Conservation (phyloP, 2,329 filamentous ascomycete genomes). For the Fusarium sulawesiense region DNA sequence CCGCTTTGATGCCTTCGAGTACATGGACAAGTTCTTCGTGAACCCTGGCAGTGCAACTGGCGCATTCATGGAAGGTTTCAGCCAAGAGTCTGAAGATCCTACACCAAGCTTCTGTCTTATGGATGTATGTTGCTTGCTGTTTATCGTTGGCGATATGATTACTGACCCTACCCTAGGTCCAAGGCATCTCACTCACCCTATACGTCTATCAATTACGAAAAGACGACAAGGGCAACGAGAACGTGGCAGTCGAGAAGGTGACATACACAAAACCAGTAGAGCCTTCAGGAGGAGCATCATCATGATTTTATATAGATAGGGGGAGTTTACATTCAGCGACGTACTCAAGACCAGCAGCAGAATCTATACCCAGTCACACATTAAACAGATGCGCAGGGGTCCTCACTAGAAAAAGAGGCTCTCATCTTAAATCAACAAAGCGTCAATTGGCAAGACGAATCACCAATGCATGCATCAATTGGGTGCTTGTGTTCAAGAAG, state of each 20-base stretch:
- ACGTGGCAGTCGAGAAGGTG: constrained; percentile 86
- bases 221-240: constrained; percentile 80
- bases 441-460: constrained; percentile 33
- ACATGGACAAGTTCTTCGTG: constrained; percentile 80
- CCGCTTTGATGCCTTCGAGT: constrained; percentile 76
- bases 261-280: constrained; percentile 83
- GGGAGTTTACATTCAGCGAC: constrained; percentile 33
- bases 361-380: constrained; percentile 45
- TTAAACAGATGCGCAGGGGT: constrained; percentile 20
- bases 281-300: constrained; percentile 63
- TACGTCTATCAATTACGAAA: constrained; percentile 92
- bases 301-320: constrained; percentile 35
- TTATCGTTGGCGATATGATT: background rate
- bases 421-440: constrained; percentile 36
- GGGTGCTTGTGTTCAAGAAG: constrained; percentile 28
- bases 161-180: constrained; percentile 70
- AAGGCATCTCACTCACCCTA: constrained; percentile 93
- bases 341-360: constrained; percentile 38
- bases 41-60: constrained; percentile 76
- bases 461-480: constrained; percentile 36
- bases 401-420: constrained; percentile 19
- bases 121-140: constrained; percentile 77
- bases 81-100: constrained; percentile 73
- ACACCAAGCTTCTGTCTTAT: constrained; percentile 95
- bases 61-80: constrained; percentile 69